Evolutionary conservation across 208 protist species (phyloP), one percentile per base, ranked within the genome.

Genomic region (Blastocrithidia nonstop): DNA sequence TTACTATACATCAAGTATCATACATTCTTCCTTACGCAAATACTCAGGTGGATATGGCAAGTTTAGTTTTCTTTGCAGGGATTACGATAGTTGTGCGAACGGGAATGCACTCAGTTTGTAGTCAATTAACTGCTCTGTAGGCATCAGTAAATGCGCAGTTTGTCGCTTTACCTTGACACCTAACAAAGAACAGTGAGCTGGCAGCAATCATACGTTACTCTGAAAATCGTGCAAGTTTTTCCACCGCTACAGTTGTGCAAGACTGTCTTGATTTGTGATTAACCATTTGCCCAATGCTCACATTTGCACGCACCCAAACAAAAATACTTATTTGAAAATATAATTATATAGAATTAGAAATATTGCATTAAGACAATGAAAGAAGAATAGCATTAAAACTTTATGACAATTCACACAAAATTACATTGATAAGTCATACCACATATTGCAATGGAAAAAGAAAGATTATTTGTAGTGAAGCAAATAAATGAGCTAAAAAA

Each of bases 171-270:
- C 29, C 29, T 6, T 55, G 51, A 71, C 46, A 3, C 50, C 44
- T n/a, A 78, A 61, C 11, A 53, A 31, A 23, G 43, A 15, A 4
- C 57, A 40, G 22, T 78, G 69, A 0, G 42, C 40, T 7, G 56
- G 60, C 26, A 71, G 52, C 8, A 78, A 41, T 65, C 69, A 78
- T 19, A 40, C 15, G 15, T 59, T 35, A 37, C 69, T 78, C 37
- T 69, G 60, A 21, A 72, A 55, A 6, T 26, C 29, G 24, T 60
- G 44, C 2, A 29, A 26, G 1, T 8, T 1, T 24, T 45, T 42
- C 37, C 59, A 66, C 6, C 19, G 44, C 6, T 38, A 9, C 2
- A 78, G 46, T 17, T 53, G 19, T 23, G 43, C 39, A 23, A 45
- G 19, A 19, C 54, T 57, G 28, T 65, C 57, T 1, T 13, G 6